Percentiles rank a stretch among this genome's conserved stretches.
Conservation (phyloP, 371 early-diverging fungal genomes). For the Polyrhizophydium stewartii region DNA sequence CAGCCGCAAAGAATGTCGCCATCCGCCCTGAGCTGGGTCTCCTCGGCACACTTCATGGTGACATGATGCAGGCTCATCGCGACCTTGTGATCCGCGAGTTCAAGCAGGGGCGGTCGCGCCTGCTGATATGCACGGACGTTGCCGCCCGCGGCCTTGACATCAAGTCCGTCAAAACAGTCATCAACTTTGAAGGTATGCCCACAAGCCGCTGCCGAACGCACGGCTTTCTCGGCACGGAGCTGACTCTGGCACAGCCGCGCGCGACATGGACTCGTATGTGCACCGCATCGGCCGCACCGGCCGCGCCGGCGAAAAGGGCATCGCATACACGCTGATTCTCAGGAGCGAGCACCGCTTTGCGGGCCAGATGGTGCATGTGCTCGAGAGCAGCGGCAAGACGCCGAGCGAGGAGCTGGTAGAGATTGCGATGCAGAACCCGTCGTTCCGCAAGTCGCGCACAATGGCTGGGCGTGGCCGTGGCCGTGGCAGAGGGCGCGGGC, state of each 20-base stretch:
- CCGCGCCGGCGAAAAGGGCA: conserved; percentile 90
- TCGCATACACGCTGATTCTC: conserved; percentile 69
- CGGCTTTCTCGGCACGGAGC: conserved; percentile 52
- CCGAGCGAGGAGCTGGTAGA: conserved; percentile 61
- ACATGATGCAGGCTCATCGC: conserved; percentile 71
- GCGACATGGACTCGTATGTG: conserved; percentile 83
- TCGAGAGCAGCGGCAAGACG: conserved; percentile 61
- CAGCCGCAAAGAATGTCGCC: too few relatives aligned
- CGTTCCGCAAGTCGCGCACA: conserved; percentile 55
- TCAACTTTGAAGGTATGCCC: conserved; percentile 77
- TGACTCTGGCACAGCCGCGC: conserved; percentile 82
- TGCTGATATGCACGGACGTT: conserved; percentile 89
- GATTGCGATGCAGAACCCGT: conserved; percentile 68
- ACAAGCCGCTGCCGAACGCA: conserved; percentile 34
- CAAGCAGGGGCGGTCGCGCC: conserved; percentile 63
- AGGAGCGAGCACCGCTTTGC: conserved; percentile 75
- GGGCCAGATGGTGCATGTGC: conserved; percentile 54
- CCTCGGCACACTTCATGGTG: conserved; percentile 72
- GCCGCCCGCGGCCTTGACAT: conserved; percentile 90
- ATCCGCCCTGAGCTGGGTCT: conserved; percentile 7
- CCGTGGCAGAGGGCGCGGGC: conserved; percentile 9
- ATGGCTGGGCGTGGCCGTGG: conserved; percentile 31
- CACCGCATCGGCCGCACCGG: conserved; percentile 98
- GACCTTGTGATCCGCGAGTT: conserved; percentile 65
- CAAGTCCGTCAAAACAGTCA: conserved; percentile 88